Evolutionary conservation across 2,329 filamentous ascomycete species (phyloP).

Genomic region (Incumbomyces lentus): DNA sequence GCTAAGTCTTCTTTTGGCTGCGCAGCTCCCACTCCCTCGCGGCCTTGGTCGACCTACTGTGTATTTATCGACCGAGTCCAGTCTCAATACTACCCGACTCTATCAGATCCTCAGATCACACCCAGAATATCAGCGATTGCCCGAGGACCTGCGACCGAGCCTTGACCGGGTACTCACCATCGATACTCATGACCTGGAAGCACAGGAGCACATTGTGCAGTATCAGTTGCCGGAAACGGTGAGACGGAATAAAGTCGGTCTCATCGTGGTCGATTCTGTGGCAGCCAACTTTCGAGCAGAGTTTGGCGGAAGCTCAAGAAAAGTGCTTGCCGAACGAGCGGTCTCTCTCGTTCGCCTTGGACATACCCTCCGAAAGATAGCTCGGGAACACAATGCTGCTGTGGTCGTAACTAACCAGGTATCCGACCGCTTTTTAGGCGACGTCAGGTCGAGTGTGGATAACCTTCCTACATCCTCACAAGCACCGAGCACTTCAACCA

Average conservation of each 20-base stretch:
- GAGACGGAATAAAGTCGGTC: slow-evolving; percentile 61
- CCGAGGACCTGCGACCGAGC: slow-evolving; percentile 44
- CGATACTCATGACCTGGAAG: slow-evolving; percentile 78
- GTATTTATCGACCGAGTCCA: slow-evolving; percentile 88
- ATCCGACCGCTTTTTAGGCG: slow-evolving; percentile 69
- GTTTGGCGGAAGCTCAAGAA: slow-evolving; percentile 36
- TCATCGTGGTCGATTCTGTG: slow-evolving; percentile 82
- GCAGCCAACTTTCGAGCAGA: slow-evolving; percentile 94
- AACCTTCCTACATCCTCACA: not conserved
- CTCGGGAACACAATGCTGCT: slow-evolving; percentile 62
- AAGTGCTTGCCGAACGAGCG: slow-evolving; percentile 61
- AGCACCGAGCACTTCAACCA: not conserved
- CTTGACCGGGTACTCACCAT: slow-evolving; percentile 71
- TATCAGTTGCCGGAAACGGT: slow-evolving; percentile 87
- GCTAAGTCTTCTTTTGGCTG: slow-evolving; percentile 69
- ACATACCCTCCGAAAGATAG: slow-evolving; percentile 63
- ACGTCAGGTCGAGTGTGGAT: slow-evolving; percentile 2
- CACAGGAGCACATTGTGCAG: slow-evolving; percentile 86
- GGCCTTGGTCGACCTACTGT: slow-evolving; percentile 66
- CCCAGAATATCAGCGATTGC: slow-evolving; percentile 44
- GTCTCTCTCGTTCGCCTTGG: slow-evolving; percentile 67
- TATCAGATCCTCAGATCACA: slow-evolving; percentile 64
- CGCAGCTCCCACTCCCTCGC: slow-evolving; percentile 65
- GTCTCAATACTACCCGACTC: slow-evolving; percentile 71
- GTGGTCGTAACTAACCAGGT: slow-evolving; percentile 94